Conservation (phyloP, 1,139 yeast species). For the Yamadazyma sp. region DNA sequence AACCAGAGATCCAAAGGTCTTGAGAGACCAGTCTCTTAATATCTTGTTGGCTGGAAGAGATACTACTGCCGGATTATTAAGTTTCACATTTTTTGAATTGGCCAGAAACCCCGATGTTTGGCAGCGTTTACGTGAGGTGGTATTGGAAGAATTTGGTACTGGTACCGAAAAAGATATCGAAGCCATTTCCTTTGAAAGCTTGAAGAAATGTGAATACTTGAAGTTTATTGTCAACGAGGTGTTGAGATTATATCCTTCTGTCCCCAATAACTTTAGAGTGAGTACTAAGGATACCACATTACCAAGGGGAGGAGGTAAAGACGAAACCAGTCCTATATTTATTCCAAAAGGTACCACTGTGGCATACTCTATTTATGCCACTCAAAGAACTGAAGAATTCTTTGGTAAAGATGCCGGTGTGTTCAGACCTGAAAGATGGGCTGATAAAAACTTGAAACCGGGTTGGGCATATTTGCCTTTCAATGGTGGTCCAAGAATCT, state of each 20-base stretch:
- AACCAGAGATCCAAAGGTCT: slow-evolving; percentile 41
- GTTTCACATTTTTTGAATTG: slow-evolving; percentile 42
- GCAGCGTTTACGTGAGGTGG: slow-evolving; percentile 32
- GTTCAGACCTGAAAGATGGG: slow-evolving; percentile 52
- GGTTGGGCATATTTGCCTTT: slow-evolving; percentile 53
- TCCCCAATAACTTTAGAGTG: slow-evolving; percentile 48
- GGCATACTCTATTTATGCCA: slow-evolving; percentile 38
- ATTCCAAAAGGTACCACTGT: slow-evolving; percentile 44
- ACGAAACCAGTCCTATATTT: slow-evolving; percentile 39
- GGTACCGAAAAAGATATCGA: slow-evolving; percentile 32
- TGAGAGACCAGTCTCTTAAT: slow-evolving; percentile 46
- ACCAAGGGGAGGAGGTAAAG: slow-evolving; percentile 54
- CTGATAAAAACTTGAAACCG: slow-evolving; percentile 13
- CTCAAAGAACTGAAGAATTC: slow-evolving; percentile 39
- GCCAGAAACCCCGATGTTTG: slow-evolving; percentile 40
- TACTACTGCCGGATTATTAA: slow-evolving; percentile 47
- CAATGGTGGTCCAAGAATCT: slow-evolving; percentile 59
- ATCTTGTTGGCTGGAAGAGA: slow-evolving; percentile 49
- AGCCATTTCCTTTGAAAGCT: slow-evolving; percentile 42
- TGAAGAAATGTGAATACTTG: slow-evolving; percentile 50
- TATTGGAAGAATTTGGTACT: slow-evolving; percentile 33
- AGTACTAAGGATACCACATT: slow-evolving; percentile 46
- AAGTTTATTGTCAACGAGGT: slow-evolving; percentile 48
- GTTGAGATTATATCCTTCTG: slow-evolving; percentile 53
- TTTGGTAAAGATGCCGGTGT: slow-evolving; percentile 48